phyloP scores from a whole-genome alignment of 2,329 filamentous ascomycete species.

The Septoria linicola region DNA sequence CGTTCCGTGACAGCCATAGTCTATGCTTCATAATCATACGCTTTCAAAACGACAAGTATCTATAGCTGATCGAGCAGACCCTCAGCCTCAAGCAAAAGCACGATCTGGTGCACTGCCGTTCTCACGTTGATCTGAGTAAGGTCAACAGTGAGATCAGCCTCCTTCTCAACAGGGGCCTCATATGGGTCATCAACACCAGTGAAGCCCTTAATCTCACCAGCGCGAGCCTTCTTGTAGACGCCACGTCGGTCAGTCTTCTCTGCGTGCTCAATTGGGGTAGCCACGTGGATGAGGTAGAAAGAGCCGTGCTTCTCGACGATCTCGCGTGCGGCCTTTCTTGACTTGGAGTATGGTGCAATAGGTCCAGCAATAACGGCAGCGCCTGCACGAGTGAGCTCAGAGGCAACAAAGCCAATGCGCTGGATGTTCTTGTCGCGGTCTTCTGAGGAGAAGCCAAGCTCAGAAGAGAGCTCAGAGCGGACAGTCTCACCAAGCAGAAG shows the following conservation, averaged over 20 bases:
- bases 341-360: conserved; percentile 86
- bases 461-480: conserved; percentile 85
- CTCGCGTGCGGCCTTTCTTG: conserved; percentile 75
- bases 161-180: conserved; percentile 76
- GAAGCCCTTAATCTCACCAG: conserved; percentile 94
- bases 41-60: not conserved
- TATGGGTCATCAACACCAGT: conserved; percentile 98
- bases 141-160: conserved; percentile 83
- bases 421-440: conserved; percentile 94
- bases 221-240: conserved; percentile 79
- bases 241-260: conserved; percentile 95
- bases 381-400: conserved; percentile 88
- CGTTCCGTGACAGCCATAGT: not conserved
- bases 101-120: conserved; percentile 94
- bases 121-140: conserved; percentile 82
- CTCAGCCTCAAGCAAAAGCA: conserved; percentile 84
- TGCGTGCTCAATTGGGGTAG: conserved; percentile 84
- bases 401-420: conserved; percentile 93
- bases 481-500: conserved; percentile 95
- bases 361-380: conserved; percentile 94
- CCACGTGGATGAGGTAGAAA: conserved; percentile 95
- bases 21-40: not conserved
- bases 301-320: conserved; percentile 82
- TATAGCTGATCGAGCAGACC: conserved; percentile 74
- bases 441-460: conserved; percentile 90